Base-by-base conservation (phyloP, 768 basidiomycete species). In the Inosperma sp. region DNA sequence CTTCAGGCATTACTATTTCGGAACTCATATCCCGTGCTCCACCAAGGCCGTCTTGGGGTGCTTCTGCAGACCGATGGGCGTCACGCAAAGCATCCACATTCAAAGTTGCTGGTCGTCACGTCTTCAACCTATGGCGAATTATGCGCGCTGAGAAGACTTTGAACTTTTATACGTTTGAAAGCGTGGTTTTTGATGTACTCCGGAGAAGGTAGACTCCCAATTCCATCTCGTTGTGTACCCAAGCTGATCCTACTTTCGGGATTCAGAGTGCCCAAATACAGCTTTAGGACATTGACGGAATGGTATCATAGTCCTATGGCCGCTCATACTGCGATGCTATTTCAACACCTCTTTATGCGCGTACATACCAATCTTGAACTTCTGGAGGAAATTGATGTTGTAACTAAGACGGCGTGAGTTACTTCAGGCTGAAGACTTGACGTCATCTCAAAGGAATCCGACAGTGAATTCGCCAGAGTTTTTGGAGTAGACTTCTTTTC, bases 401-500 rank as follows among this genome's bases (percentile, higher is more conserved):
- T 94, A 27, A 90, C 89, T 1, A 94, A 94, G 69, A 93, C 85
- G 25, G 91, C 94, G 93, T 94, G 62, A 60, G 84, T 67, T 1
- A 13, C 36, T 46, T 42, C 37, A 29, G 14, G 26, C n/a, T 34
- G 23, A 14, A 5, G 13, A 3, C 27, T 16, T 13, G 19, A n/a
- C 25, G 7, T 17, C 21, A 22, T 25, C 36, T 54, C 7, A 45
- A 7, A 41, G 12, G 45, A 21, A n/a, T 29, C 37, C 17, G 19
- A 30, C 16, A 98, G 95, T 12, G 96, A 99, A 66, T 97, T 97
- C 60, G 94, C 96, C 33, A 83, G 96, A 8, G 91, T 98, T 5
- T 98, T 96, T 57, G 95, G 96, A 1, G 86, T 99, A 36, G 96
- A 99, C 68, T 98, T 97, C 65, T 90, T 86, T 62, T 96, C 93